Percentiles rank a stretch among this genome's conserved stretches.
phyloP scores from a whole-genome alignment of 2,329 filamentous ascomycete species.

The Pseudocercospora vitis region DNA sequence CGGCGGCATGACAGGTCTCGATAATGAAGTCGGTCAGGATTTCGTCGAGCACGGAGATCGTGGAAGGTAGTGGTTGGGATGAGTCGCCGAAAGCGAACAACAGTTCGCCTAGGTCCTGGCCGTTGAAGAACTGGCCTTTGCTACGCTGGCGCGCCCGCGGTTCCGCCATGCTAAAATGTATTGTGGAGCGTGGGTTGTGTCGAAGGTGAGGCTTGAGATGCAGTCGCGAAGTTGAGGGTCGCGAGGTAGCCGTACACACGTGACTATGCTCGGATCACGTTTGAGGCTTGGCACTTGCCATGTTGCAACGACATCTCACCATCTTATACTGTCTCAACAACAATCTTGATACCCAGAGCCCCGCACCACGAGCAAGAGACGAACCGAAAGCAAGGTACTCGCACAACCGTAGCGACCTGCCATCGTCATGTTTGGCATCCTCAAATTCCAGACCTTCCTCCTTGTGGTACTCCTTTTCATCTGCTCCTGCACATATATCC shows the following conservation, averaged over 20 bases:
- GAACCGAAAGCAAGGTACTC: not conserved
- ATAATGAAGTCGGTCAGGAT: constrained; percentile 97
- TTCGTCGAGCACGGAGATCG: constrained; percentile 85
- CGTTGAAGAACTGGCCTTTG: constrained; percentile 49
- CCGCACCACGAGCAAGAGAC: not conserved
- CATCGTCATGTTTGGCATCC: constrained; percentile 75
- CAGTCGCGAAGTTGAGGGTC: not conserved
- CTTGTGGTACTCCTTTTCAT: constrained; percentile 92
- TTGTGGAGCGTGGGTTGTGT: constrained; percentile 5
- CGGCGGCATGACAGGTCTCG: constrained; percentile 86
- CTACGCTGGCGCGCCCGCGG: constrained; percentile 50
- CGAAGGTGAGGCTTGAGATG: not conserved
- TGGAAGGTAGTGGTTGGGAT: constrained; percentile 74
- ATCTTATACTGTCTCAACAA: not conserved
- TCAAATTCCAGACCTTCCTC: constrained; percentile 97
- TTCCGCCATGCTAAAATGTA: constrained; percentile 44
- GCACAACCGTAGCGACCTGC: not conserved
- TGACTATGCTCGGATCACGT: too few species aligned
- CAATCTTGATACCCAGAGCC: not conserved
- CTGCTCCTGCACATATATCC: constrained; percentile 92
- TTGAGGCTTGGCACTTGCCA: constrained; percentile 9
- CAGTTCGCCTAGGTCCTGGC: constrained; percentile 51
- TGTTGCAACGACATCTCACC: constrained; percentile 10
- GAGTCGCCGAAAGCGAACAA: constrained; percentile 81
- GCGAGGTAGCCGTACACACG: not conserved